Percentiles rank a stretch among this genome's conserved stretches.
Conservation (phyloP, 23 red algal genomes). For the Pyropia yezoensis region DNA sequence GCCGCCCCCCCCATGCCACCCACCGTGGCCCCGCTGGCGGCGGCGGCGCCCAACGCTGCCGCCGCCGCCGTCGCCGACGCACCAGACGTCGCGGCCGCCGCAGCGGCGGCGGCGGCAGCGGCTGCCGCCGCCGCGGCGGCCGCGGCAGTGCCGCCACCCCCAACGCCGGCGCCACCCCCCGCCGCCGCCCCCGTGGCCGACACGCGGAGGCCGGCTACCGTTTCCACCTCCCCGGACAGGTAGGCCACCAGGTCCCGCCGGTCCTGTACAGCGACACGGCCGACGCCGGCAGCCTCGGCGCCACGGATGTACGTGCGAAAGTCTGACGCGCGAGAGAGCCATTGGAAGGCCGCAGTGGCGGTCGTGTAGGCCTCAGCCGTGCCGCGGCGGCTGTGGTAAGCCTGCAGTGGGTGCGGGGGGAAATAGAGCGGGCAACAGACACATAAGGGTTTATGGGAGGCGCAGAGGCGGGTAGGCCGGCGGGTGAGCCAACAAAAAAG, state of each 20-base stretch:
- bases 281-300: conserved; percentile 28
- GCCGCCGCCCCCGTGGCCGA: conserved; percentile 6
- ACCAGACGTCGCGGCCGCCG: neutral
- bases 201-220: conserved; percentile 30
- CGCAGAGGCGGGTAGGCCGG: no score
- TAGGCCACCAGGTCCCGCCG: conserved; percentile 65
- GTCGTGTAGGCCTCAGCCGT: conserved; percentile 29
- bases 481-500: no score
- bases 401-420: no score
- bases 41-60: no score
- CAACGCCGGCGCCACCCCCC: conserved; percentile 8
- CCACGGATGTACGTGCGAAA: conserved; percentile 51
- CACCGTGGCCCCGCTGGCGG: no score
- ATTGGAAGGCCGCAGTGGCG: conserved; percentile 43
- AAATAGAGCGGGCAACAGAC: no score
- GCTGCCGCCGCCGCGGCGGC: neutral
- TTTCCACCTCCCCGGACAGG: conserved; percentile 40
- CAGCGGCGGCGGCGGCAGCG: neutral
- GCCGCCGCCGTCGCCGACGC: neutral
- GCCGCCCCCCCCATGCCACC: no score
- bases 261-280: conserved; percentile 46
- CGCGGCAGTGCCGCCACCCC: conserved; percentile 4
- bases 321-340: conserved; percentile 12
- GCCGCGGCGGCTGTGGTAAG: conserved; percentile 9
- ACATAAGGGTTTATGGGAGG: no score